Base-by-base conservation (phyloP, 2,329 filamentous ascomycete species). In the Pestalotiopsis sp. region DNA sequence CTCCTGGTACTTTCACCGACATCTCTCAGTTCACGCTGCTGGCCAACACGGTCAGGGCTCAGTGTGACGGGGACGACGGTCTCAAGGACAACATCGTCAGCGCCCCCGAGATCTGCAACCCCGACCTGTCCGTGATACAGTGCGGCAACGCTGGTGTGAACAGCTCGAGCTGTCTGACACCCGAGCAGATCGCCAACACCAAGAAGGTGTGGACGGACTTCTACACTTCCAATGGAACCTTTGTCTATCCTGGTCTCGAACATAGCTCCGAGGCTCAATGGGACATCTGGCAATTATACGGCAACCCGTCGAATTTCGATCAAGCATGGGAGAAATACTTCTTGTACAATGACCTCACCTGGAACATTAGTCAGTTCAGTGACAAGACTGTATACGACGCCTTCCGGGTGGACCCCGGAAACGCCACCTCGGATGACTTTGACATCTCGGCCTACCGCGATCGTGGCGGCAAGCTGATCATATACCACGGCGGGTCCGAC, bases 61-160 rank as follows among this genome's bases (percentile, higher is more conserved):
- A 84, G 71, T 84, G 82, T 66, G 83, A 85, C 72, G 67, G 70
- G 0, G 77, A 81, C 52, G 82, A 84, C 69, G 81, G 82, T 1
- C 68, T 83, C 1, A 70, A 73, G 2, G 83, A 85, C 67, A 76
- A 75, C 26, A 82, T 84, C 61, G 77, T 84, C 30, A 79, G 78
- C 39, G 77, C 80, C 44, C 80, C 80, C 0, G 70, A 71, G 10
- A 70, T 74, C 4, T 85, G 82, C 73, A 55, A 72, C 75, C 58
- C 56, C 70, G 63, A 60, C 66, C 17, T 71, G 14, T 63, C 72
- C 14, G 69, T 70, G 1, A 70, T 74, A 57, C 65, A 76, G 68
- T 66, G 64, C 24, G 64, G 55, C 17, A 55, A 39, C 14, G 20
- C 52, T n/a, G 64, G 64, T 30, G 64, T 66, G 17, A 38, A 58